Percentiles rank a stretch among this genome's conserved stretches.
phyloP scores from a whole-genome alignment of 2,329 filamentous ascomycete genomes.

The Westerdykella aurantiaca region DNA sequence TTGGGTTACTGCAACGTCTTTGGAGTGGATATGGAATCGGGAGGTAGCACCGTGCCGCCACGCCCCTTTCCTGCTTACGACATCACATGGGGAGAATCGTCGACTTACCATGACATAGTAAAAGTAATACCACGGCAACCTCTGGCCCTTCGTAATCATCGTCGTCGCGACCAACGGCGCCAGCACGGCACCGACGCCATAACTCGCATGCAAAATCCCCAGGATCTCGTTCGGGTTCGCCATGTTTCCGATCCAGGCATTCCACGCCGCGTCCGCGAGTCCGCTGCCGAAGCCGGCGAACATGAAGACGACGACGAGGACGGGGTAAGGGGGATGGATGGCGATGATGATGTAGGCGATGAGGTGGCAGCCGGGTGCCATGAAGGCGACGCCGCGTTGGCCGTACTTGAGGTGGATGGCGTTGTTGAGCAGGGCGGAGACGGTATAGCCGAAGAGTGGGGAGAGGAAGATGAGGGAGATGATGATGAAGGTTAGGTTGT shows the following conservation, averaged over 20 bases:
- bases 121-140: slow-evolving; percentile 63
- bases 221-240: slow-evolving; percentile 66
- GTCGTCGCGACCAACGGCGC: slow-evolving; percentile 65
- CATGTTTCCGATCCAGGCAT: slow-evolving; percentile 65
- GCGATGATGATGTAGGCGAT: slow-evolving; percentile 60
- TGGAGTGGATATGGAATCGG: background rate
- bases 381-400: slow-evolving; percentile 64
- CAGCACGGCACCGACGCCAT: slow-evolving; percentile 65
- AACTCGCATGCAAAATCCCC: slow-evolving; percentile 66
- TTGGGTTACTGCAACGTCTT: background rate
- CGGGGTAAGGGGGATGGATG: slow-evolving; percentile 63
- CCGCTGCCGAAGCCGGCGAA: slow-evolving; percentile 68
- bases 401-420: slow-evolving; percentile 59
- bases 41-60: background rate
- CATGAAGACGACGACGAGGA: slow-evolving; percentile 59
- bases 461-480: slow-evolving; percentile 63
- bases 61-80: background rate
- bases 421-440: slow-evolving; percentile 60
- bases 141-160: slow-evolving; percentile 58
- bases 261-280: slow-evolving; percentile 57
- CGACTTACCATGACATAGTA: slow-evolving; percentile 66
- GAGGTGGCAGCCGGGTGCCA: slow-evolving; percentile 59
- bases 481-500: slow-evolving; percentile 55
- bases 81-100: background rate
- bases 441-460: slow-evolving; percentile 59